phyloP scores from a whole-genome alignment of 2,329 filamentous ascomycete genomes.

The Aspergillus carbonarius region DNA sequence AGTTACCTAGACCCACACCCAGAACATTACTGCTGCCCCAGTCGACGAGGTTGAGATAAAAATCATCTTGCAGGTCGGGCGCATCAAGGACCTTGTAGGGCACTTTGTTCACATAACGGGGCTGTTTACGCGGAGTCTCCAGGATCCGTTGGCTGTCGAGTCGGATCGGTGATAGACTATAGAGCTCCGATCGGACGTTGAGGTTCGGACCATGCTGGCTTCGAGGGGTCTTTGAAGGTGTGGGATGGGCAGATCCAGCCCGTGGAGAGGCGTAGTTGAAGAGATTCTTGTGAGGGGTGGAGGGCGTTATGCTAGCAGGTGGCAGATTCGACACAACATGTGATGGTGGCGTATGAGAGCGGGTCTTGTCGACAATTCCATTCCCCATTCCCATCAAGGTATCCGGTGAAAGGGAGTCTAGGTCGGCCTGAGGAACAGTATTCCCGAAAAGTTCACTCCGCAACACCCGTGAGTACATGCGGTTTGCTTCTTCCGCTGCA shows the following conservation, averaged over 20 bases:
- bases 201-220: conserved; percentile 84
- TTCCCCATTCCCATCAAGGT: conserved; percentile 47
- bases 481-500: conserved; percentile 86
- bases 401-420: conserved; percentile 63
- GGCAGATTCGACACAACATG: conserved; percentile 65
- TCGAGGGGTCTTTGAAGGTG: conserved; percentile 84
- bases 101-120: conserved; percentile 88
- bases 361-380: conserved; percentile 62
- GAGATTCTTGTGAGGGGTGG: conserved; percentile 95
- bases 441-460: conserved; percentile 90
- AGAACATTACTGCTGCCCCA: conserved; percentile 96
- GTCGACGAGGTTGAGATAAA: conserved; percentile 95
- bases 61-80: conserved; percentile 93
- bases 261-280: conserved; percentile 84
- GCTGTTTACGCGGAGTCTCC: conserved; percentile 82
- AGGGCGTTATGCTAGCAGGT: conserved; percentile 74
- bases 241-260: conserved; percentile 77
- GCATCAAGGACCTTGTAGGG: conserved; percentile 98
- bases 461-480: conserved; percentile 83
- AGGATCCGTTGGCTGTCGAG: conserved; percentile 92
- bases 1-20: conserved; percentile 86
- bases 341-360: conserved; percentile 78
- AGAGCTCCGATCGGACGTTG: conserved; percentile 87
- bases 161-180: conserved; percentile 91
- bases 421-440: conserved; percentile 77